phyloP scores from a whole-genome alignment of 495 filamentous ascomycete species.

The Penicillium silybi region DNA sequence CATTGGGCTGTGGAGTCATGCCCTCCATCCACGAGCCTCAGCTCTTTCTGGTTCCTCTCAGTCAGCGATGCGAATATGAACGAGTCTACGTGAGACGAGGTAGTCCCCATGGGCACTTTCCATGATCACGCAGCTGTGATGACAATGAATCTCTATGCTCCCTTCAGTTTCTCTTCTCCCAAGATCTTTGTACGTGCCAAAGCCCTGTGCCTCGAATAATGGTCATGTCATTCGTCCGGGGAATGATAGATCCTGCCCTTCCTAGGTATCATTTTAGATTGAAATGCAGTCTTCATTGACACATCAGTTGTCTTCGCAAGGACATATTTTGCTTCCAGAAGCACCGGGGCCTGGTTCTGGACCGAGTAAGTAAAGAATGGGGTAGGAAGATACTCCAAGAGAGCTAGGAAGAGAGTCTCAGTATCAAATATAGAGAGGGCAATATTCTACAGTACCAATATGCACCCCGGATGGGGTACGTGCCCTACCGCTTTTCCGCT shows the following conservation, averaged over 20 bases:
- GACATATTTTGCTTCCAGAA: no score
- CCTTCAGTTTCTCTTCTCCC: neutral
- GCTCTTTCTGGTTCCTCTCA: constrained; percentile 3
- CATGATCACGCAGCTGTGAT: constrained; percentile 8
- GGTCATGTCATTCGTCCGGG: neutral
- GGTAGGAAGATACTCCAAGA: no score
- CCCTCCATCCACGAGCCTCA: neutral
- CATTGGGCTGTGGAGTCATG: constrained; percentile 22
- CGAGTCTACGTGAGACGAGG: constrained; percentile 14
- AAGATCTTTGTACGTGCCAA: neutral
- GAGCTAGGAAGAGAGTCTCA: no score
- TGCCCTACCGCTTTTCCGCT: neutral
- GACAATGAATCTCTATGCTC: constrained; percentile 11
- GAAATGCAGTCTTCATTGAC: constrained; percentile 28
- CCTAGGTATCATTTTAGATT: constrained; percentile 14
- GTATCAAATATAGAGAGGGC: no score
- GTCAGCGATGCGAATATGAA: constrained; percentile 14
- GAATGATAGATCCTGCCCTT: neutral
- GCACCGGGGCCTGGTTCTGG: no score
- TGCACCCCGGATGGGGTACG: neutral
- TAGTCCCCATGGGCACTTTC: constrained; percentile 8
- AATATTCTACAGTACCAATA: neutral
- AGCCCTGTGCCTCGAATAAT: constrained; percentile 2
- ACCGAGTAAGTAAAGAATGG: no score
- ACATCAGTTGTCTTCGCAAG: neutral